phyloP scores from a whole-genome alignment of 768 basidiomycete species.

The Coprinopsis marcescibilis region DNA sequence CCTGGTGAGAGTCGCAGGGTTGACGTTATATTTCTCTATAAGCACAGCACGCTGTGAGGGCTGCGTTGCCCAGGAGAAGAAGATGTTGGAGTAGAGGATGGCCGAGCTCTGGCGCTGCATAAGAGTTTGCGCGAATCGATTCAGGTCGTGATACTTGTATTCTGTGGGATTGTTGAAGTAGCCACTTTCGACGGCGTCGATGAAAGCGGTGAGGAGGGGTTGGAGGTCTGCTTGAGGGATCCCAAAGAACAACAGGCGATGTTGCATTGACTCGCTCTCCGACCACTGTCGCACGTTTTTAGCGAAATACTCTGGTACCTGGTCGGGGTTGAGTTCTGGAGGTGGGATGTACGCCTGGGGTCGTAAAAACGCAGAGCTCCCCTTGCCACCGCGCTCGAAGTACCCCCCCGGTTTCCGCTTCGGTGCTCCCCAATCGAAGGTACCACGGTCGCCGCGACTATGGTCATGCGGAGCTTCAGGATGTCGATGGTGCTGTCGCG shows the following conservation, averaged over 20 bases:
- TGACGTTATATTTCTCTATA: conserved; percentile 15
- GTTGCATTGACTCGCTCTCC: background rate
- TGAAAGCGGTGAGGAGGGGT: conserved; percentile 1
- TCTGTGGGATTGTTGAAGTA: background rate
- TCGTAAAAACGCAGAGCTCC: background rate
- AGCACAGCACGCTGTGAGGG: background rate
- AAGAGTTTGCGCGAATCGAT: conserved; percentile 1
- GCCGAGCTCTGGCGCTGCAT: background rate
- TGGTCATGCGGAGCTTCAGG: too few relatives aligned
- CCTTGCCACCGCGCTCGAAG: background rate
- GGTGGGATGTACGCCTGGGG: background rate
- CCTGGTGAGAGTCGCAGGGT: conserved; percentile 21
- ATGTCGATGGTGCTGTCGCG: too few relatives aligned
- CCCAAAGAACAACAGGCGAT: background rate
- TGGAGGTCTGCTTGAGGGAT: background rate
- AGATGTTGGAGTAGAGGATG: conserved; percentile 14
- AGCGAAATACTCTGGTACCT: background rate
- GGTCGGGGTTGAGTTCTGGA: background rate
- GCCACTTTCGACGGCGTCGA: background rate
- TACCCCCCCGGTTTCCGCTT: background rate
- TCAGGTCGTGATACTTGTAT: background rate
- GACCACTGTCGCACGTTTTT: background rate
- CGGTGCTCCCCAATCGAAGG: too few relatives aligned
- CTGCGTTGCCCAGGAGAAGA: conserved; percentile 6
- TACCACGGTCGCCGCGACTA: too few relatives aligned